These are phyloP conservation scores for Dactylellina parvicollis DNA, from an alignment of 2,329 filamentous ascomycete genomes.

Conservation along the genomic window DNA sequence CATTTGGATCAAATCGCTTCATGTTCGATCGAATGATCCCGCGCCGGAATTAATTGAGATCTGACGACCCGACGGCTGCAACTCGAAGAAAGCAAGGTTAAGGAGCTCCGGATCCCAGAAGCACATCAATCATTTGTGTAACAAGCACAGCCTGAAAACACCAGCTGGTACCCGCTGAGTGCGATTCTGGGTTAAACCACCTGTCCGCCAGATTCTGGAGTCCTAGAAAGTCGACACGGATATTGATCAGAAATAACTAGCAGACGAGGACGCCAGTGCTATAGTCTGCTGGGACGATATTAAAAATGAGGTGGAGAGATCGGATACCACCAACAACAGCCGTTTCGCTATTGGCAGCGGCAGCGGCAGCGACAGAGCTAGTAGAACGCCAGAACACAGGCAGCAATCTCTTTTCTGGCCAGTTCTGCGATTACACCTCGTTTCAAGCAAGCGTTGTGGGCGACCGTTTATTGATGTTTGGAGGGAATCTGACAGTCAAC, in stretches of 20 bases:
- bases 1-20: not conserved
- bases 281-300: slow-evolving; percentile 3
- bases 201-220: no score
- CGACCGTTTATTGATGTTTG: slow-evolving; percentile 45
- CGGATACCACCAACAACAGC: slow-evolving; percentile 3
- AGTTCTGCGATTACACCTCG: slow-evolving; percentile 53
- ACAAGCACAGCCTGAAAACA: not conserved
- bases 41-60: not conserved
- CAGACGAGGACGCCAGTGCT: no score
- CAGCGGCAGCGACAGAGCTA: slow-evolving; percentile 9
- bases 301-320: slow-evolving; percentile 14
- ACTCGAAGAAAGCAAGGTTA: not conserved
- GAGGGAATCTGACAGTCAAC: slow-evolving; percentile 48
- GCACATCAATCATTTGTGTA: not conserved
- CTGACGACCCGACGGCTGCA: not conserved
- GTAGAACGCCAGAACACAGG: slow-evolving; percentile 28
- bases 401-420: slow-evolving; percentile 38
- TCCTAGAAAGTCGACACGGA: no score
- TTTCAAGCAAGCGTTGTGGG: slow-evolving; percentile 50
- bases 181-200: no score
- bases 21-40: not conserved
- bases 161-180: no score
- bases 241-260: no score
- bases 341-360: slow-evolving; percentile 16
- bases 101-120: not conserved